These are phyloP conservation scores for Suillus weaverae DNA, from an alignment of 768 basidiomycete species.

Conservation along the genomic window DNA sequence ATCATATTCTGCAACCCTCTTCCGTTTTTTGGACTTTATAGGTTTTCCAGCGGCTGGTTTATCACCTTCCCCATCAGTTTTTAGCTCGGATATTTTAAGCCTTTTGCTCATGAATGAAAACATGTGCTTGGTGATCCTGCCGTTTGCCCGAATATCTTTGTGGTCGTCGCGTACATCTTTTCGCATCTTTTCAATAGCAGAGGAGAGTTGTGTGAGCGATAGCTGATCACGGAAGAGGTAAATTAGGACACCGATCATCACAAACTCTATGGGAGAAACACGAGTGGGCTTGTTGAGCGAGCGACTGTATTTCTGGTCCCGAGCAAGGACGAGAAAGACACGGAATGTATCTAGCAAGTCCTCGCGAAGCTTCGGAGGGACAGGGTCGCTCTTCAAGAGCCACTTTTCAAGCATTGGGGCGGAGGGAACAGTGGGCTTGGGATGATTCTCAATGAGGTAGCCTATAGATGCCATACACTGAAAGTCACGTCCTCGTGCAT, in stretches of 20 bases:
- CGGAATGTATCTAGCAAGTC: slow-evolving; percentile 34
- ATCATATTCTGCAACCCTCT: slow-evolving; percentile 18
- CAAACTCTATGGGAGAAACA: slow-evolving; percentile 45
- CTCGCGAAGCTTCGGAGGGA: slow-evolving; percentile 27
- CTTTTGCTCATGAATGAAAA: slow-evolving; percentile 31
- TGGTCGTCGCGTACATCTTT: slow-evolving; percentile 37
- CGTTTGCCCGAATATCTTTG: slow-evolving; percentile 42
- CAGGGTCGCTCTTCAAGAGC: slow-evolving; percentile 30
- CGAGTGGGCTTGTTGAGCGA: slow-evolving; percentile 36
- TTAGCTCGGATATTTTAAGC: slow-evolving; percentile 33
- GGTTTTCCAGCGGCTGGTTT: slow-evolving; percentile 20
- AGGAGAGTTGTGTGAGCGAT: slow-evolving; percentile 42
- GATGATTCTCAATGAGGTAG: slow-evolving; percentile 32
- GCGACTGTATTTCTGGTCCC: slow-evolving; percentile 30
- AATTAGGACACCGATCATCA: slow-evolving; percentile 45
- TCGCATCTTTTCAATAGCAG: slow-evolving; percentile 42
- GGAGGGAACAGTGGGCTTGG: slow-evolving; percentile 26
- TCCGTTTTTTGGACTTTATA: slow-evolving; percentile 25
- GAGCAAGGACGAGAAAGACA: slow-evolving; percentile 35
- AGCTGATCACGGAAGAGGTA: slow-evolving; percentile 32
- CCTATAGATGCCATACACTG: slow-evolving; percentile 42
- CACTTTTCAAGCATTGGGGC: slow-evolving; percentile 37
- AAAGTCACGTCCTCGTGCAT: slow-evolving; percentile 47
- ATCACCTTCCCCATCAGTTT: slow-evolving; percentile 33
- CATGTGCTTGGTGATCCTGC: slow-evolving; percentile 36